A percentile compares a stretch with the other conserved stretches of the same genome.
phyloP scores from a whole-genome alignment of 78 protist genomes.

The Salpingoeca rosetta region DNA sequence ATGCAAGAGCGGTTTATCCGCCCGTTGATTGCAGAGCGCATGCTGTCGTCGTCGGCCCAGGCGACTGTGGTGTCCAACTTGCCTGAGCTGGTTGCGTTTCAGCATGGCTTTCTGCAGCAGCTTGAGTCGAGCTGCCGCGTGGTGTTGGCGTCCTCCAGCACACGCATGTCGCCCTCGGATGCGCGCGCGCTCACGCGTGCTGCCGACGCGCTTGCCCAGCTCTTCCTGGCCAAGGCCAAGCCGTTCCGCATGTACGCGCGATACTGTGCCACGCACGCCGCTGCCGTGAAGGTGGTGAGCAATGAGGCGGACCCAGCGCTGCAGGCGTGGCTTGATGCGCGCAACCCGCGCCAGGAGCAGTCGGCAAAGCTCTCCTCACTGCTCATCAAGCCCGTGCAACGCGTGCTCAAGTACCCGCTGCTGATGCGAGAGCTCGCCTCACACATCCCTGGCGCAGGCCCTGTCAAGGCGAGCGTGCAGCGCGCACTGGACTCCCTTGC shows the following conservation, averaged over 20 bases:
- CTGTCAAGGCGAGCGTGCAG: not conserved
- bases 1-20: not conserved
- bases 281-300: not conserved
- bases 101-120: not conserved
- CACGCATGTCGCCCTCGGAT: not conserved
- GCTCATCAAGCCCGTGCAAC: constrained; percentile 46
- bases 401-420: constrained; percentile 43
- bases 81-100: not conserved
- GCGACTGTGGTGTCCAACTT: not conserved
- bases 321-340: not conserved
- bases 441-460: not conserved
- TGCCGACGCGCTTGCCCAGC: not conserved
- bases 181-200: not conserved
- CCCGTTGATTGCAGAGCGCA: not conserved
- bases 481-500: not conserved
- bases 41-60: not conserved
- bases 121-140: not conserved
- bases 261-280: not conserved
- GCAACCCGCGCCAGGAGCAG: constrained; percentile 18
- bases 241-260: not conserved
- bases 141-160: not conserved
- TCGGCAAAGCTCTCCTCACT: constrained; percentile 6
- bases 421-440: constrained; percentile 21
- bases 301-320: not conserved
- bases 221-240: not conserved